Conservation (phyloP, 2,329 filamentous ascomycete species). For the Colletotrichum sp. region DNA sequence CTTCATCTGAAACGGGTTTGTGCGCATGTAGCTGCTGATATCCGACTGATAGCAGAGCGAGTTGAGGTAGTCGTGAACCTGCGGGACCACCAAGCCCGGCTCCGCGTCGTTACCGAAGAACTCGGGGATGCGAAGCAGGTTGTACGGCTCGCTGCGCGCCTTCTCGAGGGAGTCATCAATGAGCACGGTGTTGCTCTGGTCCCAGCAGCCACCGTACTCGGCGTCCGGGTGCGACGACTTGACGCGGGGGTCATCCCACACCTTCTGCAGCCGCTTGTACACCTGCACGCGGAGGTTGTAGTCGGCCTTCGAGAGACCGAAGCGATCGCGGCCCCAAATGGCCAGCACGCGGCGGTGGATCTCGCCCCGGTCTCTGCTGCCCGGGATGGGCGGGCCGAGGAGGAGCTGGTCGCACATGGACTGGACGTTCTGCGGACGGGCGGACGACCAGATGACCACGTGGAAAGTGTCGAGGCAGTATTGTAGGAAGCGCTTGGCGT, state of each 20-base stretch:
- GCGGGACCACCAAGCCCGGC: slow-evolving; percentile 51
- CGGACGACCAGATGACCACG: slow-evolving; percentile 92
- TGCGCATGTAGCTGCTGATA: slow-evolving; percentile 66
- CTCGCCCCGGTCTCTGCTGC: slow-evolving; percentile 28
- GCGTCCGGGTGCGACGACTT: slow-evolving; percentile 48
- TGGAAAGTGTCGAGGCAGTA: slow-evolving; percentile 77
- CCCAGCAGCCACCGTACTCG: slow-evolving; percentile 59
- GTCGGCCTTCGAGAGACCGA: slow-evolving; percentile 69
- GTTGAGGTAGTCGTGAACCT: slow-evolving; percentile 68
- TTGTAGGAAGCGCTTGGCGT: slow-evolving; percentile 70
- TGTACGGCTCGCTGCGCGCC: slow-evolving; percentile 81
- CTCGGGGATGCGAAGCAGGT: slow-evolving; percentile 81
- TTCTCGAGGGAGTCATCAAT: slow-evolving; percentile 88
- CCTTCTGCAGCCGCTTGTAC: slow-evolving; percentile 79
- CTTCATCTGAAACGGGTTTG: slow-evolving; percentile 51
- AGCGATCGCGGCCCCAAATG: slow-evolving; percentile 79
- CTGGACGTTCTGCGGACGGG: slow-evolving; percentile 73
- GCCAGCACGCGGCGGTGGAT: slow-evolving; percentile 65
- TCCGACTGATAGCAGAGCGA: slow-evolving; percentile 58
- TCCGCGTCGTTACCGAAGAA: slow-evolving; percentile 60
- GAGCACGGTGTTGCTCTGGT: slow-evolving; percentile 85
- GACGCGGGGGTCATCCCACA: slow-evolving; percentile 68
- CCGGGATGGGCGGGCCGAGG: slow-evolving; percentile 19
- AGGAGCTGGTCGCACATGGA: slow-evolving; percentile 72
- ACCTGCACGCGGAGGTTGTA: slow-evolving; percentile 79